phyloP scores from a whole-genome alignment of 164 flowering plant species.

The Chimonanthus praecox region DNA sequence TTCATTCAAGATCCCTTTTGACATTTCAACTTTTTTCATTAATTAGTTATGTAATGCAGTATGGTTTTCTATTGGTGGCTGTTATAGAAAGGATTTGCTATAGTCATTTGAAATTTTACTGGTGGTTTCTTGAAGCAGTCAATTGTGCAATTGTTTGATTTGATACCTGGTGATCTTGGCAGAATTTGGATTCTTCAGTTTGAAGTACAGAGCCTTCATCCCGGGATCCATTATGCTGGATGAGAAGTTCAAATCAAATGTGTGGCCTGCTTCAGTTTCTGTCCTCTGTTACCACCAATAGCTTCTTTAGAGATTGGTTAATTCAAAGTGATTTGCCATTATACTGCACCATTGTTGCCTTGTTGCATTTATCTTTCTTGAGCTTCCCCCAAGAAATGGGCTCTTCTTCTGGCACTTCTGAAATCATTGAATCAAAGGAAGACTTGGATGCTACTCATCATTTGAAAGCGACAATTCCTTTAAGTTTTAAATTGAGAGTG shows the following conservation, averaged over 20 bases:
- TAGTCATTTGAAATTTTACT: too few species aligned
- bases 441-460: conserved; percentile 23
- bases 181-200: conserved; percentile 23
- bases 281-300: conserved; percentile 4
- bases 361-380: not conserved
- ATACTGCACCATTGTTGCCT: not conserved
- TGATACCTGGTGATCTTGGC: conserved; percentile 14
- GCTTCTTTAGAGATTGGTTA: conserved; percentile 33
- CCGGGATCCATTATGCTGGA: conserved; percentile 14
- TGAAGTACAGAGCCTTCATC: conserved; percentile 6
- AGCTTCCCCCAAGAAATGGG: conserved; percentile 25
- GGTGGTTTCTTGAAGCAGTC: too few species aligned
- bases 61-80: too few species aligned
- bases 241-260: conserved; percentile 5
- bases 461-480: conserved; percentile 13
- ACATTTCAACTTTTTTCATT: too few species aligned
- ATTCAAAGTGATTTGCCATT: not conserved
- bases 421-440: conserved; percentile 55
- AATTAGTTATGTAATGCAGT: too few species aligned
- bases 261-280: conserved; percentile 8
- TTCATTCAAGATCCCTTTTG: too few species aligned
- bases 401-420: conserved; percentile 34
- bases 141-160: not conserved
- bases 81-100: too few species aligned
- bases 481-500: conserved; percentile 16